Evolutionary conservation across 768 basidiomycete species (phyloP).

Genomic region (Trametes meyenii): DNA sequence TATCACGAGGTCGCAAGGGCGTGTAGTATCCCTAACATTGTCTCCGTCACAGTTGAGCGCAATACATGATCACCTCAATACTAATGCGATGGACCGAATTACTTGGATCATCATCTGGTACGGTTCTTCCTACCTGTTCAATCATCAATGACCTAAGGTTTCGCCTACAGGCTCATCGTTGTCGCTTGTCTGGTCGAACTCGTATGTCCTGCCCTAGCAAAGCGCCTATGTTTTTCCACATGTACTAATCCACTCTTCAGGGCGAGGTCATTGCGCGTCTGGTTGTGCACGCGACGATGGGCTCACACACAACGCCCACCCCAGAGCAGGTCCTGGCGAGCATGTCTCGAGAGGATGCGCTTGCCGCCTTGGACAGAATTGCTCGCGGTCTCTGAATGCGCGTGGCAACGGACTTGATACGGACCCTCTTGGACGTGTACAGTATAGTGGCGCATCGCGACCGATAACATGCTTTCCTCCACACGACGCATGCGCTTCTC

Average conservation of each 20-base stretch:
- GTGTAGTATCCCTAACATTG: neutral
- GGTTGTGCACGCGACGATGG: conserved; percentile 63
- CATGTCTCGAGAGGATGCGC: conserved; percentile 24
- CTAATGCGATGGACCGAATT: conserved; percentile 86
- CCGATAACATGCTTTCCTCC: no score
- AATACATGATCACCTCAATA: conserved; percentile 92
- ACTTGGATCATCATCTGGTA: conserved; percentile 79
- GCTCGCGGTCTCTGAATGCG: neutral
- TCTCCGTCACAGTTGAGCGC: conserved; percentile 65
- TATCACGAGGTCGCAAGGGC: conserved; percentile 18
- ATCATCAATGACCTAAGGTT: conserved; percentile 17
- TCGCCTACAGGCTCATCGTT: conserved; percentile 75
- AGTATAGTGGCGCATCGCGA: neutral
- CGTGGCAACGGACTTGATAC: neutral
- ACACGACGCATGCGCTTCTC: no score
- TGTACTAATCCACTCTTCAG: conserved; percentile 38
- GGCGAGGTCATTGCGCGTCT: conserved; percentile 83
- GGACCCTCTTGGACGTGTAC: neutral
- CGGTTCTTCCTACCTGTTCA: conserved; percentile 29
- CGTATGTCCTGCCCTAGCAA: conserved; percentile 45
- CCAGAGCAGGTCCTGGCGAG: conserved; percentile 14
- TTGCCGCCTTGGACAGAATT: conserved; percentile 24
- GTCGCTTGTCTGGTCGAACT: conserved; percentile 88
- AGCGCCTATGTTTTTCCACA: neutral
- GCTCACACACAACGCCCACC: neutral